These are phyloP conservation scores for Aspergillus ustus DNA, from an alignment of 2,329 filamentous ascomycete species.

Conservation along the genomic window DNA sequence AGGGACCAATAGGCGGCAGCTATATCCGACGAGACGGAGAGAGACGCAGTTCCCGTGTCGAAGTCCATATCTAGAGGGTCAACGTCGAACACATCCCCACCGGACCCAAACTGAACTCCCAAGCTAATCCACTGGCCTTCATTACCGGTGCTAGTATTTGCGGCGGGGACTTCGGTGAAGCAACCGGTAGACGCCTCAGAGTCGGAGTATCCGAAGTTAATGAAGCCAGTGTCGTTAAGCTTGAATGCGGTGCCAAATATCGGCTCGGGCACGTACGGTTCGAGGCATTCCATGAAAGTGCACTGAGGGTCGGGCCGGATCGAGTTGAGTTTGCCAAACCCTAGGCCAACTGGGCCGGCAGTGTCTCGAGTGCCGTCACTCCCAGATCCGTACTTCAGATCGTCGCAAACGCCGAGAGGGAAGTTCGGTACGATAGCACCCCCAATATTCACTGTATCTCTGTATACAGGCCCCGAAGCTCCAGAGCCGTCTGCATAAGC, in stretches of 20 bases:
- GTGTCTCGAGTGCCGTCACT: slow-evolving; percentile 16
- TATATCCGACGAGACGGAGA: slow-evolving; percentile 15
- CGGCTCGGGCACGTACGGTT: slow-evolving; percentile 15
- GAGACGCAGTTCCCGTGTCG: slow-evolving; percentile 13
- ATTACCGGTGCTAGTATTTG: slow-evolving; percentile 17
- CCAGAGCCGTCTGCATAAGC: slow-evolving; percentile 18
- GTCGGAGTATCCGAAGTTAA: slow-evolving; percentile 18
- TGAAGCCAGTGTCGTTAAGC: slow-evolving; percentile 13
- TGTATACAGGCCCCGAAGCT: slow-evolving; percentile 13
- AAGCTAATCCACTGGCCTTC: slow-evolving; percentile 18
- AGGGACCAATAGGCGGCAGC: slow-evolving; percentile 18
- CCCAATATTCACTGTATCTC: slow-evolving; percentile 17
- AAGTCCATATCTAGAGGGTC: slow-evolving; percentile 17
- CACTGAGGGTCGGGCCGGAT: slow-evolving; percentile 17
- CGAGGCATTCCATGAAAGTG: slow-evolving; percentile 19
- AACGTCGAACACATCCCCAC: slow-evolving; percentile 6
- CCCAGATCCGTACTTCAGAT: slow-evolving; percentile 10
- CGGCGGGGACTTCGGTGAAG: slow-evolving; percentile 11
- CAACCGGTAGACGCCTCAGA: slow-evolving; percentile 5
- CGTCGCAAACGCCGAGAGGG: slow-evolving; percentile 11
- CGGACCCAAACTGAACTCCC: slow-evolving; percentile 14
- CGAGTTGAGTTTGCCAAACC: slow-evolving; percentile 14
- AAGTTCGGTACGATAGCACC: slow-evolving; percentile 18
- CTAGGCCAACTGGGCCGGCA: slow-evolving; percentile 15
- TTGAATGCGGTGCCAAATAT: slow-evolving; percentile 17